Evolutionary conservation across 78 protist genomes (phyloP).

Genomic region (Pigoraptor vietnamica): DNA sequence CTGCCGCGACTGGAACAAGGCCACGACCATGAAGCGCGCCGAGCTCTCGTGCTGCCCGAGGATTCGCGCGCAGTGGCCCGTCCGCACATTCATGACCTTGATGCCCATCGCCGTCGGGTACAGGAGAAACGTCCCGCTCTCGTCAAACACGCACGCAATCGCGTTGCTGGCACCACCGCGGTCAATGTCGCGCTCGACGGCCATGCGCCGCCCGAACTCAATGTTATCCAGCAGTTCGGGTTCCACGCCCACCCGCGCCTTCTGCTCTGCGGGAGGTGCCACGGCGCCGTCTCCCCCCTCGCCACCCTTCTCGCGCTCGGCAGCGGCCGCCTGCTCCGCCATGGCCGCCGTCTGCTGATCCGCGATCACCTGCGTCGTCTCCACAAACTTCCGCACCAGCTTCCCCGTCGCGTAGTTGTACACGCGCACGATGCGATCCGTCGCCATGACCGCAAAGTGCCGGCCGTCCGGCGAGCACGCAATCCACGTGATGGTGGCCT

Average conservation of each 20-base stretch:
- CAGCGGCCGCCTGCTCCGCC: background rate
- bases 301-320: background rate
- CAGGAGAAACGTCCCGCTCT: constrained; percentile 63
- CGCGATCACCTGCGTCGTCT: constrained; percentile 19
- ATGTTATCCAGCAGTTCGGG: constrained; percentile 46
- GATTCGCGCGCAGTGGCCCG: constrained; percentile 59
- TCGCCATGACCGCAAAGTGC: constrained; percentile 47
- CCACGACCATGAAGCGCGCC: constrained; percentile 68
- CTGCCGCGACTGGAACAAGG: constrained; percentile 73
- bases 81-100: constrained; percentile 60
- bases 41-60: constrained; percentile 79
- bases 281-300: background rate
- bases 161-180: background rate
- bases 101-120: constrained; percentile 86
- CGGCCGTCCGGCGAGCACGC: constrained; percentile 53
- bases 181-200: constrained; percentile 71
- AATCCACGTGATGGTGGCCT: constrained; percentile 50
- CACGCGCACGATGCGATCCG: constrained; percentile 61
- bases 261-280: background rate
- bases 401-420: constrained; percentile 61
- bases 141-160: constrained; percentile 72
- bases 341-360: background rate
- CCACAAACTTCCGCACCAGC: constrained; percentile 66
- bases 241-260: background rate
- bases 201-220: constrained; percentile 86